These are phyloP conservation scores for Ogataea nakhonphanomensis DNA, from an alignment of 805 yeast species.

Conservation along the genomic window DNA sequence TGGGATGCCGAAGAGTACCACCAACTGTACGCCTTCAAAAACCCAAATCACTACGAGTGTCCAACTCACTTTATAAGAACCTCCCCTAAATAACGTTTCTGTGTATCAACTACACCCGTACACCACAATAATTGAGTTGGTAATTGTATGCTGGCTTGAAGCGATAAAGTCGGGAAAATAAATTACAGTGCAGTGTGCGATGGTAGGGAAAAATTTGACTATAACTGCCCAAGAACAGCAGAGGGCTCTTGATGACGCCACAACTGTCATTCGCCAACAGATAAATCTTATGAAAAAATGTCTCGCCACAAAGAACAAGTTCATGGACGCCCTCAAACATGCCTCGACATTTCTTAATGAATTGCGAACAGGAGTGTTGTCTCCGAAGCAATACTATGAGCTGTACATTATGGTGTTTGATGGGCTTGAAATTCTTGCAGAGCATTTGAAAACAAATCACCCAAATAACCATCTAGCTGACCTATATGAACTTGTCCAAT, in stretches of 20 bases:
- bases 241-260: constrained; percentile 41
- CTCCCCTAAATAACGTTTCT: constrained; percentile 38
- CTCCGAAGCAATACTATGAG: constrained; percentile 93
- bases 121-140: constrained; percentile 4
- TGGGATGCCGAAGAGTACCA: constrained; percentile 97
- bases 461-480: constrained; percentile 76
- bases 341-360: constrained; percentile 81
- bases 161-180: constrained; percentile 5
- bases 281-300: constrained; percentile 72
- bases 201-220: constrained; percentile 14
- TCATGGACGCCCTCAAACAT: constrained; percentile 86
- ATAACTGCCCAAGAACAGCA: constrained; percentile 28
- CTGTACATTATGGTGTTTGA: constrained; percentile 82
- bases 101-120: constrained; percentile 3
- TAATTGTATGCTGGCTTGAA: constrained; percentile 4
- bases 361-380: constrained; percentile 66
- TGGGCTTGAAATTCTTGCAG: constrained; percentile 65
- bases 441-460: constrained; percentile 63
- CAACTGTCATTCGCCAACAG: constrained; percentile 60
- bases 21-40: constrained; percentile 72
- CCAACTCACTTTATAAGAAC: constrained; percentile 83
- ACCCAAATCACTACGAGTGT: constrained; percentile 87
- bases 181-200: constrained; percentile 1
- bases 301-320: constrained; percentile 57
- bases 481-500: constrained; percentile 90